Percentiles rank a stretch among this genome's conserved stretches.
These are phyloP conservation scores for Trypanosoma avium DNA, from an alignment of 208 protist species.

Conservation along the genomic window DNA sequence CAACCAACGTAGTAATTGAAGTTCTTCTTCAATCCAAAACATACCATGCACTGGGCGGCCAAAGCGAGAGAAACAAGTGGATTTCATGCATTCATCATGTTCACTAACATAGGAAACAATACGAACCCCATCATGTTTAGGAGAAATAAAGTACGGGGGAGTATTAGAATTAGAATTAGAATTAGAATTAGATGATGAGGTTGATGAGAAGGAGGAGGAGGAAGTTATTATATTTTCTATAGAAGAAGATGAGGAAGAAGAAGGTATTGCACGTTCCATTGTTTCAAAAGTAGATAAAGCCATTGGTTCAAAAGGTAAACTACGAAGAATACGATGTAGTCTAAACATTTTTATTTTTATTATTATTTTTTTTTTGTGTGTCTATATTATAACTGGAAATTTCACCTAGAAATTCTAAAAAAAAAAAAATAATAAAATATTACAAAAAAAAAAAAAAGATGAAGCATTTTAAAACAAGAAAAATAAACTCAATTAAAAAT, in stretches of 20 bases:
- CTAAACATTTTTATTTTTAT: neutral
- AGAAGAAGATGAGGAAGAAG: neutral
- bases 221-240: slow-evolving; percentile 1
- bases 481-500: no score
- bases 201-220: neutral
- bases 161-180: no score
- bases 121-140: slow-evolving; percentile 86
- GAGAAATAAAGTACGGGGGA: slow-evolving; percentile 88
- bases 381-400: no score
- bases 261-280: slow-evolving; percentile 26
- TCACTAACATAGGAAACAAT: slow-evolving; percentile 65
- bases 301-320: slow-evolving; percentile 85
- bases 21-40: slow-evolving; percentile 86
- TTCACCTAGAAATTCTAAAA: no score
- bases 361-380: neutral
- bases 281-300: slow-evolving; percentile 73
- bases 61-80: slow-evolving; percentile 80
- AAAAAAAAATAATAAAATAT: no score
- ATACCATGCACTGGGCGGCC: slow-evolving; percentile 75
- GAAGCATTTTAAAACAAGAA: no score
- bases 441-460: no score
- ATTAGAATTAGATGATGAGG: no score
- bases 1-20: slow-evolving; percentile 63
- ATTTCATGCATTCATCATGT: slow-evolving; percentile 1
- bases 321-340: slow-evolving; percentile 18